Evolutionary conservation across 352 stramenopile genomes (phyloP), one percentile per base, ranked within the genome.

Genomic region (Globisporangium carolinianum): DNA sequence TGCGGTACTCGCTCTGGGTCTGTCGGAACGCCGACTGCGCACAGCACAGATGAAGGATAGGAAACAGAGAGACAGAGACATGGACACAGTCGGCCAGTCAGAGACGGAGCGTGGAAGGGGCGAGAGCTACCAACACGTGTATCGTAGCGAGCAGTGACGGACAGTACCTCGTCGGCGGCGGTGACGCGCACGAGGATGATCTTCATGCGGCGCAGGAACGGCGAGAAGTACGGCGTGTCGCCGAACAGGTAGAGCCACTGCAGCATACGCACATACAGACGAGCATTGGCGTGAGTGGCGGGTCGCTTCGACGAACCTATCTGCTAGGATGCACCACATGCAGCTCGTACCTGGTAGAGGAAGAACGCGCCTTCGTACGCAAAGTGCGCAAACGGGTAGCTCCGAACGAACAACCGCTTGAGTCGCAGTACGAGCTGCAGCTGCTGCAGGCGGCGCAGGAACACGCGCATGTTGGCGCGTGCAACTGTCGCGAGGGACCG

Each of bases 191-290:
- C 81, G 32, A 95, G 73, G 37, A 85, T 65, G 7, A 83, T 83
- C 67, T 88, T 87, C 66, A 93, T 79, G 32, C 66, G 69, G 0
- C 71, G 79, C 12, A 93, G 60, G 48, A 93, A 86, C 3, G 85
- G 85, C 6, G 85, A 88, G 56, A 95, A 95, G 51, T 87, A 91
- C 4, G 75, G 78, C 4, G 85, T 92, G 47, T 93, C 79, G 32
- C 81, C 83, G 65, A 95, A 87, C 56, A 95, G 56, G 68, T 95
- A 95, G 32, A 93, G 58, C 85, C 81, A 91, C 74, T 95, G 48
- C 6, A 32, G 24, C 24, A 32, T 3, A 32, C 24, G 41, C 0
- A 15, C 9, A 46, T 14, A 46, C 10, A 10, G 15, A 43, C 11
- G 39, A 43, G 39, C 39, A 11, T 7, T 6, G 12, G 11, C 3